These are phyloP conservation scores for Pythium brachiatum DNA, from an alignment of 352 stramenopile species.

Conservation along the genomic window DNA sequence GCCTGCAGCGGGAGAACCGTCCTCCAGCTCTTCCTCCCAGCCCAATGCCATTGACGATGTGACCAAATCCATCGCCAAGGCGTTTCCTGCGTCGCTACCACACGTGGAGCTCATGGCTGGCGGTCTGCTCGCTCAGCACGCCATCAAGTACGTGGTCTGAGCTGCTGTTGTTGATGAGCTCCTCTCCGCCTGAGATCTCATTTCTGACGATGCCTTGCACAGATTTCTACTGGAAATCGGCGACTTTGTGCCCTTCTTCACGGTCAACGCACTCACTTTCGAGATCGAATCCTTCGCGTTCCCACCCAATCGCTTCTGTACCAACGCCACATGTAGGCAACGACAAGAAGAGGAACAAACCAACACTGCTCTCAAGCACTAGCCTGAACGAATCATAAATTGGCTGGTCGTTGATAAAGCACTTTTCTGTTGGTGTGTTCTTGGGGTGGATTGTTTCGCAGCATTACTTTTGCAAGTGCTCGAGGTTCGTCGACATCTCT, in stretches of 20 bases:
- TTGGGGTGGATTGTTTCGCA: background rate
- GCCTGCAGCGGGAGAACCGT: background rate
- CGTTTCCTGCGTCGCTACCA: slow-evolving; percentile 35
- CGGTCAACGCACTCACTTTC: slow-evolving; percentile 34
- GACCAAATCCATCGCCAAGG: slow-evolving; percentile 31
- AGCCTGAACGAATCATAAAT: background rate
- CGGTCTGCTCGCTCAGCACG: slow-evolving; percentile 30
- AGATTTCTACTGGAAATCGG: slow-evolving; percentile 37
- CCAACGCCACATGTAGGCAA: slow-evolving; percentile 27
- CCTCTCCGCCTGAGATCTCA: slow-evolving; percentile 5
- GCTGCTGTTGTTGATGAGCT: too few relatives aligned
- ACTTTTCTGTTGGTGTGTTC: background rate
- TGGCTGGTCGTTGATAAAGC: background rate
- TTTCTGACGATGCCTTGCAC: background rate
- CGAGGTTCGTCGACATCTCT: slow-evolving; percentile 56
- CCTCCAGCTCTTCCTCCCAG: background rate
- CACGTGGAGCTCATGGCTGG: slow-evolving; percentile 38
- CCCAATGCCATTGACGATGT: slow-evolving; percentile 28
- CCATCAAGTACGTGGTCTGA: slow-evolving; percentile 31
- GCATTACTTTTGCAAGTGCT: slow-evolving; percentile 34
- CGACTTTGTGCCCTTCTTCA: slow-evolving; percentile 42
- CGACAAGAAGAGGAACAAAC: slow-evolving; percentile 32
- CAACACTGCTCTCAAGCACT: background rate
- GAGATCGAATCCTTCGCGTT: slow-evolving; percentile 41
- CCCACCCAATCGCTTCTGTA: slow-evolving; percentile 25